Base-by-base conservation (phyloP, 495 filamentous ascomycete species). In the Cercophora scortea region DNA sequence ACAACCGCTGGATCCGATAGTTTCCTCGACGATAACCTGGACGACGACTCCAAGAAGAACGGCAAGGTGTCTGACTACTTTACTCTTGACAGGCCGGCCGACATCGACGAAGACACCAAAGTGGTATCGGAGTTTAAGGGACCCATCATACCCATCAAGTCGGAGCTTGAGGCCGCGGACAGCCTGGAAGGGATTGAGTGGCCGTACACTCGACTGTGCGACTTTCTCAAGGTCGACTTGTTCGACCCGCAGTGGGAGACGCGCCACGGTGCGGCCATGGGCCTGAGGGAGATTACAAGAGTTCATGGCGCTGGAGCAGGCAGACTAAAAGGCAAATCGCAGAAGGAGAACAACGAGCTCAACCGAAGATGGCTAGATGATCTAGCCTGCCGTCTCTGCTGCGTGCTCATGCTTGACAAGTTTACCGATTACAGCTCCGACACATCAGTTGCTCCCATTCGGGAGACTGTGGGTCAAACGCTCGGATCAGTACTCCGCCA, bases 401-500 rank as follows among this genome's bases (percentile, higher is more conserved):
- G 89, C 66, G 90, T 97, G 47, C 86, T 97, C 55, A 96, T 97
- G 85, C 82, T 98, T 1, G 93, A 98, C 69, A 83, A 90, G 46
- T 98, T 98, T 60, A 95, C 90, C 45, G 93, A 98, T 66, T 97
- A 96, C 69, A 90, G 94, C 50, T 95, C 92, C 7, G 93, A 98
- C 65, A 97, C 88, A 50, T 94, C 93, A 6, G 89, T 98, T 38
- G 93, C 93, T 2, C 93, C 93, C 1, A 95, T 98, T 53, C 78
- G 93, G 55, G 93, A 98, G 70, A 96, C 93, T 0, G 88, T 95
- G 19, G 94, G 93, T n/a, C 93, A 98, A 68, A 90, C 90, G 3
- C 74, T 98, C 18, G 94, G 92, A 60, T 86, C 92, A 10, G 79
- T 96, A 38, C 74, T 98, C 42, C 85, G 85, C 49, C 86, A 96